Evolutionary conservation across 2,329 filamentous ascomycete genomes (phyloP).

Genomic region (Aspergillus japonicus): DNA sequence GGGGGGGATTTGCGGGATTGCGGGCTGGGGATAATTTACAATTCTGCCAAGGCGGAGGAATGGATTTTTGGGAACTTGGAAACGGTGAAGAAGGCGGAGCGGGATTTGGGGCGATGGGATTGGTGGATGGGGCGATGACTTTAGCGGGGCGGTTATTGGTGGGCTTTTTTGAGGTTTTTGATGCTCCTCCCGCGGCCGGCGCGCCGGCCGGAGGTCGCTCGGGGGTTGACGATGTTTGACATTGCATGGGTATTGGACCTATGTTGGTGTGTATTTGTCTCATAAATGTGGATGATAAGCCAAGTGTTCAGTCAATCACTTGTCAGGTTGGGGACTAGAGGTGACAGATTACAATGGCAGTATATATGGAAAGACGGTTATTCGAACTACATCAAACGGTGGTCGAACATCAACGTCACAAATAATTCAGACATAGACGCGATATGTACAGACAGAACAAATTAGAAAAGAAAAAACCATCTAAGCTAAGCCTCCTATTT

Average conservation of each 20-base stretch:
- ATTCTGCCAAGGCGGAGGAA: not conserved
- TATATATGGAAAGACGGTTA: too few relatives aligned
- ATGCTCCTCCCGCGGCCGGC: not conserved
- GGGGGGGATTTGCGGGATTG: not conserved
- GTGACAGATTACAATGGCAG: too few relatives aligned
- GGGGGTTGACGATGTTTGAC: too few relatives aligned
- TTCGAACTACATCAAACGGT: too few relatives aligned
- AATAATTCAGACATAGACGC: slow-evolving; percentile 22
- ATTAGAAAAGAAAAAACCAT: slow-evolving; percentile 35
- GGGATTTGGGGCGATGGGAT: not conserved
- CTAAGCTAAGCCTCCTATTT: slow-evolving; percentile 59
- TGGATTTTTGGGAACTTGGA: not conserved
- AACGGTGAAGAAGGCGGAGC: not conserved
- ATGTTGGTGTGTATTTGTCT: too few relatives aligned
- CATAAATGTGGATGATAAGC: too few relatives aligned
- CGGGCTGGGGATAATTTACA: not conserved
- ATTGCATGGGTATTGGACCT: too few relatives aligned
- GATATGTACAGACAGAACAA: slow-evolving; percentile 41
- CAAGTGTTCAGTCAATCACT: too few relatives aligned
- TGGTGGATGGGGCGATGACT: not conserved
- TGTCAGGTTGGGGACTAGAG: too few relatives aligned
- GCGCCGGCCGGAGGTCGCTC: too few relatives aligned
- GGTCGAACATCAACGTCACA: slow-evolving; percentile 1
- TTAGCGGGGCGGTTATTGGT: slow-evolving; percentile 4
- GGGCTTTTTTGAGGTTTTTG: not conserved